Conservation (phyloP, 441 rosid species). For the Populus trichocarpa region DNA sequence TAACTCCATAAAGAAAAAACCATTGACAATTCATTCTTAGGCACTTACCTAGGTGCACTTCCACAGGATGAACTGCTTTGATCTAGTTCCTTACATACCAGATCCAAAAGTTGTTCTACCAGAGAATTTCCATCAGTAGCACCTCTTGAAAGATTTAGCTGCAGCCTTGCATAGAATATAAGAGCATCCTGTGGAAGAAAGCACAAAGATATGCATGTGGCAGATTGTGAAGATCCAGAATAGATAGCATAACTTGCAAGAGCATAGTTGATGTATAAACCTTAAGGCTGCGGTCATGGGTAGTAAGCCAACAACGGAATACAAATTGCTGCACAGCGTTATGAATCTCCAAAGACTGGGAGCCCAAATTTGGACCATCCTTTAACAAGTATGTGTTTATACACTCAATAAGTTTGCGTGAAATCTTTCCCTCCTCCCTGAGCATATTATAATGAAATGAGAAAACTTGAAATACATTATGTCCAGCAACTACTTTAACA, state of each 20-base stretch:
- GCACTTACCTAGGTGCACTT: slow-evolving; percentile 46
- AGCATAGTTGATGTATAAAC: slow-evolving; percentile 30
- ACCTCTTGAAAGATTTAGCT: slow-evolving; percentile 65
- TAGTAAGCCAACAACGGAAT: slow-evolving; percentile 67
- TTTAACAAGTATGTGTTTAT: slow-evolving; percentile 70
- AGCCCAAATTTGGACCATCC: slow-evolving; percentile 88
- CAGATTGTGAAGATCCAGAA: slow-evolving; percentile 16
- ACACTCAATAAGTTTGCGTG: slow-evolving; percentile 93
- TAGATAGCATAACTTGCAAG: slow-evolving; percentile 1
- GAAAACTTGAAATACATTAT: slow-evolving; percentile 14
- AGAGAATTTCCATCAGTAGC: slow-evolving; percentile 51
- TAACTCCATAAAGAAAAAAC: slow-evolving; percentile 10
- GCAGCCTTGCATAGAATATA: slow-evolving; percentile 68
- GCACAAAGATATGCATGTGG: slow-evolving; percentile 5
- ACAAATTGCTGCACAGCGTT: slow-evolving; percentile 59
- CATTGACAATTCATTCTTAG: slow-evolving; percentile 10
- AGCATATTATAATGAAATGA: slow-evolving; percentile 26
- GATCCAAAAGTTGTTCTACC: slow-evolving; percentile 78
- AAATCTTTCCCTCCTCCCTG: slow-evolving; percentile 91
- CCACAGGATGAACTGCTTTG: slow-evolving; percentile 53
- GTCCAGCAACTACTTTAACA: slow-evolving; percentile 11
- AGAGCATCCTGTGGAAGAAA: slow-evolving; percentile 63
- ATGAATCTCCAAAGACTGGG: slow-evolving; percentile 64
- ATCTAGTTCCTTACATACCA: slow-evolving; percentile 85
- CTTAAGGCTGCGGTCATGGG: slow-evolving; percentile 82